phyloP scores from a whole-genome alignment of 441 rosid genomes.

The Erodium texanum region DNA sequence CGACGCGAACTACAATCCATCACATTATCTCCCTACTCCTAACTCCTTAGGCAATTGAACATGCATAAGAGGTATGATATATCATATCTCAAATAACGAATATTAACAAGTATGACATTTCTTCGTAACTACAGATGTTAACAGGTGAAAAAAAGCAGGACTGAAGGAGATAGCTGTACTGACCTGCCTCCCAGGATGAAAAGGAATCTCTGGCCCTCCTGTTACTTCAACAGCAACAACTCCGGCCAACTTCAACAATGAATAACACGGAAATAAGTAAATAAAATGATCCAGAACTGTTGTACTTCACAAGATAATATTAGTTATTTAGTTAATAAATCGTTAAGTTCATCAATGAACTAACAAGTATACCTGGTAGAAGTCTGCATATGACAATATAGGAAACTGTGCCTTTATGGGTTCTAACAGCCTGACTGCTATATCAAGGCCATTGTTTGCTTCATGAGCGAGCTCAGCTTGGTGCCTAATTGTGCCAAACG shows the following conservation, averaged over 20 bases:
- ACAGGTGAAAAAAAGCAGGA: not conserved
- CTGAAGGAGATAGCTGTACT: slow-evolving; percentile 10
- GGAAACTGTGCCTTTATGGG: slow-evolving; percentile 43
- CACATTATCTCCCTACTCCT: not conserved
- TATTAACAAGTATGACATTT: not conserved
- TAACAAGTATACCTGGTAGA: slow-evolving; percentile 32
- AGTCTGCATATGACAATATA: slow-evolving; percentile 41
- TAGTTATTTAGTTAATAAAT: not conserved
- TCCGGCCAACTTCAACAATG: slow-evolving; percentile 38
- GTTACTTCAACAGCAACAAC: slow-evolving; percentile 66
- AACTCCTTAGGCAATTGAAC: not conserved
- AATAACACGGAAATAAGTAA: not conserved
- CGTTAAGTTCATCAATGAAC: not conserved
- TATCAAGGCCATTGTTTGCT: slow-evolving; percentile 54
- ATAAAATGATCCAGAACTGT: not conserved
- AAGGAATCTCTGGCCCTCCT: slow-evolving; percentile 75
- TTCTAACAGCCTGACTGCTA: slow-evolving; percentile 37
- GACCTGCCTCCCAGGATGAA: slow-evolving; percentile 62
- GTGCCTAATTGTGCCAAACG: slow-evolving; percentile 48
- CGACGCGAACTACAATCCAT: not conserved
- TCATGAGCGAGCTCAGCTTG: slow-evolving; percentile 40
- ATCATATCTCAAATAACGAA: not conserved
- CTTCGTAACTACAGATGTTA: not conserved
- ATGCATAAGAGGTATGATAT: not conserved
- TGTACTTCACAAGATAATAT: not conserved